These are phyloP conservation scores for Phytophthora idaei DNA, from an alignment of 352 stramenopile genomes.

Conservation along the genomic window DNA sequence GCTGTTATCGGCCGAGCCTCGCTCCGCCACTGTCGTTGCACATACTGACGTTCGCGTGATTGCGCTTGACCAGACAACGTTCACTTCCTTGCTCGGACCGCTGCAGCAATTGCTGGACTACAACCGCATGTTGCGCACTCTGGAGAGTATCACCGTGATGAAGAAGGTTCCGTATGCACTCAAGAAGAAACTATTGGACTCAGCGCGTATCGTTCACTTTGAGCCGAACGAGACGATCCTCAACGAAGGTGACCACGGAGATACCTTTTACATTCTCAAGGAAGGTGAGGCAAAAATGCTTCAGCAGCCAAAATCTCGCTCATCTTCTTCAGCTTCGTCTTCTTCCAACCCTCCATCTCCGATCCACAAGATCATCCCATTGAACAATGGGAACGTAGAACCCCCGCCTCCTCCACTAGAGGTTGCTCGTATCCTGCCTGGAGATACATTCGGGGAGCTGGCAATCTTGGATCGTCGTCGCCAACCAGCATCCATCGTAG, in stretches of 20 bases:
- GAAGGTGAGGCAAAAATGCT: constrained; percentile 50
- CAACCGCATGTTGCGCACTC: constrained; percentile 54
- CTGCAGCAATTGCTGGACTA: constrained; percentile 88
- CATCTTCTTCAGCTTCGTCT: constrained; percentile 10
- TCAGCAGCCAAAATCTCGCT: constrained; percentile 38
- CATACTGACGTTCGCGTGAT: constrained; percentile 54
- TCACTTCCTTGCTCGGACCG: constrained; percentile 90
- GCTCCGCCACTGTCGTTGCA: constrained; percentile 87
- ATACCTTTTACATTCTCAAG: constrained; percentile 73
- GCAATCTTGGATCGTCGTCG: constrained; percentile 53
- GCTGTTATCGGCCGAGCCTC: constrained; percentile 85
- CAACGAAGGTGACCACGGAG: constrained; percentile 48
- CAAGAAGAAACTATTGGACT: constrained; percentile 56
- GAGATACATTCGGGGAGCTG: constrained; percentile 75
- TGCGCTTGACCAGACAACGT: constrained; percentile 91
- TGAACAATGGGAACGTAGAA: constrained; percentile 11
- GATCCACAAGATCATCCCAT: constrained; percentile 14
- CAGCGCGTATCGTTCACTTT: constrained; percentile 44
- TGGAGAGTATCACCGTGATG: constrained; percentile 62
- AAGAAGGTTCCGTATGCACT: constrained; percentile 44
- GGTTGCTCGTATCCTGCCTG: constrained; percentile 47
- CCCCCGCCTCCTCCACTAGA: constrained; percentile 17
- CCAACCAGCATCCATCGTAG: constrained; percentile 72
- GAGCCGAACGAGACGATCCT: constrained; percentile 52
- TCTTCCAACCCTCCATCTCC: constrained; percentile 15